These are phyloP conservation scores for Persicaria tinctoria DNA, from an alignment of 148 eudicot genomes.

Conservation along the genomic window DNA sequence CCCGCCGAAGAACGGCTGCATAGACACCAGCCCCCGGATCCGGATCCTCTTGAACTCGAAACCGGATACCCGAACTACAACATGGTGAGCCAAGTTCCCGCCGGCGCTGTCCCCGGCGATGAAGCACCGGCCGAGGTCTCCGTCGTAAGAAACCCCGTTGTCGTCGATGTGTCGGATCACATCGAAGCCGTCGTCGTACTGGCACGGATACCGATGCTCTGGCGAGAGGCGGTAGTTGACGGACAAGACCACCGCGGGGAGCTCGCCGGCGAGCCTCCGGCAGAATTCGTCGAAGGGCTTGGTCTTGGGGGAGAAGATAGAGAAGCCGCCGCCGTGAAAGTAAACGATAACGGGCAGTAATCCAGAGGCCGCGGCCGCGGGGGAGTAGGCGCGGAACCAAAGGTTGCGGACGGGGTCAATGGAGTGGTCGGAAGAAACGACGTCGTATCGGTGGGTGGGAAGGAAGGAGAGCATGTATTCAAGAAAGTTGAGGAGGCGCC, in stretches of 20 bases:
- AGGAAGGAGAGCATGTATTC: conserved; percentile 19
- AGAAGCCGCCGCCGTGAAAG: conserved; percentile 42
- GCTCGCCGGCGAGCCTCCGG: conserved; percentile 23
- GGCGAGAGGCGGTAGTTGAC: conserved; percentile 36
- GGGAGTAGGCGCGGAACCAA: conserved; percentile 18
- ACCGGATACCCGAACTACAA: conserved; percentile 14
- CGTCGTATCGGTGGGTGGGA: conserved; percentile 14
- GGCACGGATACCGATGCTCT: conserved; percentile 24
- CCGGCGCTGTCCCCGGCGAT: conserved; percentile 40
- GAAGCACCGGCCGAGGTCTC: conserved; percentile 27
- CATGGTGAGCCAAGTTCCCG: conserved; percentile 39
- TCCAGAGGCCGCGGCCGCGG: neutral
- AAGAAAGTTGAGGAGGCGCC: neutral
- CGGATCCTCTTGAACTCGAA: conserved; percentile 15
- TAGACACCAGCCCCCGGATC: conserved; percentile 20
- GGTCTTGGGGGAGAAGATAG: conserved; percentile 14
- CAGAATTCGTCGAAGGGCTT: conserved; percentile 22
- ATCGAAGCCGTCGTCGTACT: conserved; percentile 28
- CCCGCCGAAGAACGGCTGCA: conserved; percentile 43
- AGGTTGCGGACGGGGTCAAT: conserved; percentile 18
- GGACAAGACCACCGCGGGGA: conserved; percentile 21
- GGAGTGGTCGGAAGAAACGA: conserved; percentile 23
- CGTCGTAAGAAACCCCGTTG: conserved; percentile 9
- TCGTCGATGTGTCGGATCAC: conserved; percentile 24
- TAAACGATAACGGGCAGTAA: conserved; percentile 23